Evolutionary conservation across 1,284 basidiomycete species (phyloP), one percentile per base, ranked within the genome.

Genomic region (Athelia sp.): DNA sequence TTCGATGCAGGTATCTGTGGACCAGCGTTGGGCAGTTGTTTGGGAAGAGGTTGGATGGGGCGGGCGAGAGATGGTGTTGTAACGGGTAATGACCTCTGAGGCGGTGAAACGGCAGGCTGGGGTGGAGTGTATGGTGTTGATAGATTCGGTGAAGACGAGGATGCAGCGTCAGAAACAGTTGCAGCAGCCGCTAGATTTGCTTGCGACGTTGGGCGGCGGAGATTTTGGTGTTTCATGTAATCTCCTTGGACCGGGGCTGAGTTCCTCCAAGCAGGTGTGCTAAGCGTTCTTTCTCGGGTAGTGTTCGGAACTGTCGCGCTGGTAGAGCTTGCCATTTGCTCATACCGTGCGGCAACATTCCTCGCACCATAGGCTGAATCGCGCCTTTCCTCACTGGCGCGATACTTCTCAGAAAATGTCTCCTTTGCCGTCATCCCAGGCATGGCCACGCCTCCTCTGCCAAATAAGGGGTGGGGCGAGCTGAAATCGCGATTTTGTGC

Each of bases 381-480:
- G n/a, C 36, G 36, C 9, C 15, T 6, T 6, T 40, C n/a, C 36
- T 21, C 36, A n/a, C 36, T 21, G n/a, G 8, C n/a, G 8, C 15
- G n/a, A 40, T 21, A 17, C 36, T 21, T 40, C 36, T n/a, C 36
- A 6, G 26, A 29, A 6, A 40, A 6, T n/a, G 15, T 9, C 15
- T 17, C n/a, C 51, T 66, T 71, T 3, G 68, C 58, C 2, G 69
- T 64, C 72, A 88, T 75, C 8, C 86, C 86, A 18, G 84, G 83
- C 77, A 89, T 79, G 4, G 84, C 87, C 44, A 87, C 67, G 13
- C 84, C 85, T n/a, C 82, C 80, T 51, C 73, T 74, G 24, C 87
- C 87, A 62, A 90, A 90, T 22, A 89, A 61, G 4, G 87, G 87
- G 65, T 90, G 87, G 11, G 84, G 78, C 2, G 73, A 62, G 47